Evolutionary conservation across 371 early-diverging fungal genomes (phyloP).

Genomic region (Blastocladiella emersonii): DNA sequence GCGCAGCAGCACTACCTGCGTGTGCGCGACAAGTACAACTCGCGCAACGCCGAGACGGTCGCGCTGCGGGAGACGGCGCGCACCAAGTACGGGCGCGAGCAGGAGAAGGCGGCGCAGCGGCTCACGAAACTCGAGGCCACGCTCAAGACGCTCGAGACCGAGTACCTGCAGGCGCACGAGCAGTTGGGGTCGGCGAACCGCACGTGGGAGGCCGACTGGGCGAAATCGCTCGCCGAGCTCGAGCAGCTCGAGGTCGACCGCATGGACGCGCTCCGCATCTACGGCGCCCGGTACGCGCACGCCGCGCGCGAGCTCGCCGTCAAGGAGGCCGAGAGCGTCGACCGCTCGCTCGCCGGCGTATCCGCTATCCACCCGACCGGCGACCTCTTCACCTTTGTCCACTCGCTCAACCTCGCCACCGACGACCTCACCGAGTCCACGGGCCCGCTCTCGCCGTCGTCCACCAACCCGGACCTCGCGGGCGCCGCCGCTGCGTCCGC

Average conservation of each 20-base stretch:
- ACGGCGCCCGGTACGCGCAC: neutral
- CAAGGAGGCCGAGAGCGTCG: neutral
- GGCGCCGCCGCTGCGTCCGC: too few relatives aligned
- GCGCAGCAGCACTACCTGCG: neutral
- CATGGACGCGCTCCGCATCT: neutral
- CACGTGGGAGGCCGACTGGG: constrained; percentile 1
- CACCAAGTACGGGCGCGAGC: constrained; percentile 2
- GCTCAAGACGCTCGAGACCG: neutral
- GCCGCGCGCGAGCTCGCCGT: neutral
- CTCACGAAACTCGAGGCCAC: neutral
- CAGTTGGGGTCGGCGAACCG: neutral
- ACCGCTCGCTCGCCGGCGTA: too few relatives aligned
- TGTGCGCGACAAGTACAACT: neutral
- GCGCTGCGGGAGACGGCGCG: neutral
- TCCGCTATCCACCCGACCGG: too few relatives aligned
- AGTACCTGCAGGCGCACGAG: neutral
- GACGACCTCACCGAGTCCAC: too few relatives aligned
- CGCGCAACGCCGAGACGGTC: neutral
- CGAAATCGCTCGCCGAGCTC: neutral
- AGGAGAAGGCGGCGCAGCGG: neutral
- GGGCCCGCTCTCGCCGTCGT: too few relatives aligned
- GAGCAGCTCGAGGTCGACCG: constrained; percentile 3
- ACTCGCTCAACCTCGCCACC: too few relatives aligned
- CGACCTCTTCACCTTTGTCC: too few relatives aligned
- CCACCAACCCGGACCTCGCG: too few relatives aligned